These are phyloP conservation scores for Xerocomus nothofagi DNA, from an alignment of 1,284 basidiomycete genomes.

Conservation along the genomic window DNA sequence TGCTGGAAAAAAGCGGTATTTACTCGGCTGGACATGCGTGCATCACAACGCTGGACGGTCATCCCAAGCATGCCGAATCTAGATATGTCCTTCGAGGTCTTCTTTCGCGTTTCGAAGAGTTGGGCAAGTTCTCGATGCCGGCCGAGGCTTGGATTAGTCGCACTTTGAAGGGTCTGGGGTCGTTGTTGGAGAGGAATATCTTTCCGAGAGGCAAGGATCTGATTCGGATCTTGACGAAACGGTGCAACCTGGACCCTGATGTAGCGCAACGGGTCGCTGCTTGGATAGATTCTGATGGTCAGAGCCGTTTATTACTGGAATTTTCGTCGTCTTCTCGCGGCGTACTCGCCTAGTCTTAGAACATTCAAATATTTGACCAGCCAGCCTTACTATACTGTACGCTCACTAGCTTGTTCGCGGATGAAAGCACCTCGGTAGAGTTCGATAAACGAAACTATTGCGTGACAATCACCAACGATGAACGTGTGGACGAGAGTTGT, in stretches of 20 bases:
- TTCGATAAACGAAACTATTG: no score
- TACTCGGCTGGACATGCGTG: slow-evolving; percentile 30
- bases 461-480: no score
- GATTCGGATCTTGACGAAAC: slow-evolving; percentile 26
- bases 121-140: slow-evolving; percentile 33
- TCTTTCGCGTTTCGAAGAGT: slow-evolving; percentile 20
- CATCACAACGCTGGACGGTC: slow-evolving; percentile 24
- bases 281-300: slow-evolving; percentile 24
- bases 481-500: no score
- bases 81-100: slow-evolving; percentile 16
- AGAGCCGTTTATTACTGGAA: no score
- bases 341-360: no score
- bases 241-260: slow-evolving; percentile 26
- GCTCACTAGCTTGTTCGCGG: no score
- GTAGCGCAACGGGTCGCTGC: slow-evolving; percentile 27
- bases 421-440: no score
- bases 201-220: slow-evolving; percentile 31
- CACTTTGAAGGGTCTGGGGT: slow-evolving; percentile 25
- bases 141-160: slow-evolving; percentile 30
- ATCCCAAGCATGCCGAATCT: slow-evolving; percentile 22
- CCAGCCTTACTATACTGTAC: no score
- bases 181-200: slow-evolving; percentile 19
- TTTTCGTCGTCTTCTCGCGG: no score
- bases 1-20: slow-evolving; percentile 24
- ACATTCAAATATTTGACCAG: no score